Conservation (phyloP, 805 yeast genomes). For the Hanseniaspora osmophila region DNA sequence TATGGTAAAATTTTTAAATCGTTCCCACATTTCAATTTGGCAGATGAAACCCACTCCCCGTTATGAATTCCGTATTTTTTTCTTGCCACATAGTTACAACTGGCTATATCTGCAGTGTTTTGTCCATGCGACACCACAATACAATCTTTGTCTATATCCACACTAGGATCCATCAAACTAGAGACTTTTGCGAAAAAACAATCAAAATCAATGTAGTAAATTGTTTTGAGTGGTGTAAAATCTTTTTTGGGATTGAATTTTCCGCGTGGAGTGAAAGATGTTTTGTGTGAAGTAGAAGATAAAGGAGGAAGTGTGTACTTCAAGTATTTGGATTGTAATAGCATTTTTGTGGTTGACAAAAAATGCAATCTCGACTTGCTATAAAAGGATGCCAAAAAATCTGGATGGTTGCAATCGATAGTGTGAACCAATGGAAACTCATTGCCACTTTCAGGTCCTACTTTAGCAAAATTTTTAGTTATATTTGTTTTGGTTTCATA, state of each 20-base stretch:
- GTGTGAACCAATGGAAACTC: slow-evolving; percentile 1
- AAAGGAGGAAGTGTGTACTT: not conserved
- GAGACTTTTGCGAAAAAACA: slow-evolving; percentile 88
- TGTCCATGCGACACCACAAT: slow-evolving; percentile 47
- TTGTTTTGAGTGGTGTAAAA: slow-evolving; percentile 13
- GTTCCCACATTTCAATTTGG: slow-evolving; percentile 48
- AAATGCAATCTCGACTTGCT: slow-evolving; percentile 78
- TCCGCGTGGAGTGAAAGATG: not conserved
- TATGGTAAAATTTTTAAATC: slow-evolving; percentile 48
- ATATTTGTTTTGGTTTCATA: not conserved
- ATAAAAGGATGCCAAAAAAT: slow-evolving; percentile 58
- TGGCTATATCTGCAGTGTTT: slow-evolving; percentile 59
- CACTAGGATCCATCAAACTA: slow-evolving; percentile 38
- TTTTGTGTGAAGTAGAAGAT: not conserved
- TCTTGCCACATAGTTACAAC: slow-evolving; percentile 84
- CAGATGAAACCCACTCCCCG: slow-evolving; percentile 80
- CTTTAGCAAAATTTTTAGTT: not conserved
- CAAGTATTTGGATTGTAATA: slow-evolving; percentile 48
- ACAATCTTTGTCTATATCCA: slow-evolving; percentile 35
- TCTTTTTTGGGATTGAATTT: not conserved
- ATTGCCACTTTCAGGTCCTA: slow-evolving; percentile 9
- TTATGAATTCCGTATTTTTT: slow-evolving; percentile 55
- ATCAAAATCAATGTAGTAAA: slow-evolving; percentile 83
- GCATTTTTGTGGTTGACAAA: slow-evolving; percentile 74
- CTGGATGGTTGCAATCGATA: slow-evolving; percentile 61